Evolutionary conservation across 805 yeast species (phyloP), one percentile per base, ranked within the genome.

Genomic region (Saitoella complicata): DNA sequence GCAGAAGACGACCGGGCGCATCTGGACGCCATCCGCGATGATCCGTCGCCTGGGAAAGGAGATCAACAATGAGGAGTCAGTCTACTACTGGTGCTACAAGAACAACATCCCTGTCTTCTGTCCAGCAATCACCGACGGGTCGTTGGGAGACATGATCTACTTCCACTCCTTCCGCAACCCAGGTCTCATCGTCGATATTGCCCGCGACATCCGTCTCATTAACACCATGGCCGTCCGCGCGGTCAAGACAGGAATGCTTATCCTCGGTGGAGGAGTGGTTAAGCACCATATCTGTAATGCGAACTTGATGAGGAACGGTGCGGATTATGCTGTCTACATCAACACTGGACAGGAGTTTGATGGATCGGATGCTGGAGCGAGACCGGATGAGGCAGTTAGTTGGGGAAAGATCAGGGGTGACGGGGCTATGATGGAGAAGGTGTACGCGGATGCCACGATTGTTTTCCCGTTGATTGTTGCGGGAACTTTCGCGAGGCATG

Each of bases 321-420:
- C 99, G 21, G 99, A 91, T 61, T 85, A 79, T 59, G 97, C 98
- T 5, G 95, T 91, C 12, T 91, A 75, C 64, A 88, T 91, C 61
- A 91, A 91, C 64, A 91, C 99, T 10, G 98, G 95, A 40, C 97
- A 91, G 66, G 99, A 91, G 61, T 91, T 86, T 56, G 99, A 91
- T 59, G 98, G 98, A 40, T 84, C 95, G 29, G 98, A 91, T 63
- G 97, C 98, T 7, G 98, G 98, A 52, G 98, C 98, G 5, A 76
- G 98, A 61, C 97, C 97, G 1, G 98, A 91, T 61, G 99, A 91
- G 66, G 98, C 98, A 31, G 81, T 91, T 44, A 81, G 94, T 37
- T 91, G 99, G 99, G 99, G 99, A 51, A 91, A 91, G 64, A 91
- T 91, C 64, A 87, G 85, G 66, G 81, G 94, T 5, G 95, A 85